These are phyloP conservation scores for Leishmania tropica DNA, from an alignment of 208 protist genomes.

Conservation along the genomic window DNA sequence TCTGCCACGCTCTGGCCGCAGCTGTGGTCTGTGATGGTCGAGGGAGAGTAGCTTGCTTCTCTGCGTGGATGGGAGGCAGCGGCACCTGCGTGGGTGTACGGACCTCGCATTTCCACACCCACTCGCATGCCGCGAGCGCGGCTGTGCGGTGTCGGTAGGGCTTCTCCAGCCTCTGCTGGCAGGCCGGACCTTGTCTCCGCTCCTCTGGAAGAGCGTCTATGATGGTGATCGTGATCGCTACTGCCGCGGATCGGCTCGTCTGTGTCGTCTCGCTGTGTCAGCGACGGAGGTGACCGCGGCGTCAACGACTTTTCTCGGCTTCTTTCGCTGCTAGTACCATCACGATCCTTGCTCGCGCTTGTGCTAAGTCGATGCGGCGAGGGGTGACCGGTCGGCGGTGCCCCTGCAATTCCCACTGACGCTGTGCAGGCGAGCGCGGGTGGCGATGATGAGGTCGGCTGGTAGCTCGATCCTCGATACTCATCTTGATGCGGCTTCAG, in stretches of 20 bases:
- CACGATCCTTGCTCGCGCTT: slow-evolving; percentile 1
- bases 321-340: neutral
- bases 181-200: neutral
- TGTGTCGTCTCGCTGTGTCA: slow-evolving; percentile 1
- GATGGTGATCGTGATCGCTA: neutral
- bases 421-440: neutral
- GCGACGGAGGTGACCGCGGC: neutral
- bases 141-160: neutral
- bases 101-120: neutral
- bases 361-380: neutral
- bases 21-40: slow-evolving; percentile 2
- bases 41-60: slow-evolving; percentile 4
- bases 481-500: slow-evolving; percentile 7
- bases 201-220: neutral
- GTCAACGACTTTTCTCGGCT: slow-evolving; percentile 1
- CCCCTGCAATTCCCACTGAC: neutral
- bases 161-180: neutral
- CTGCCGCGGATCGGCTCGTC: neutral
- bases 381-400: neutral
- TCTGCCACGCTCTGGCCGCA: slow-evolving; percentile 2
- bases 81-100: neutral
- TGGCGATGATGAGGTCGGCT: neutral
- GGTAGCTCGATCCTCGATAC: neutral
- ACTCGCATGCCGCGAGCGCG: neutral
- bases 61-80: neutral